These are phyloP conservation scores for Pleurotus djamor DNA, from an alignment of 768 basidiomycete species.

Conservation along the genomic window DNA sequence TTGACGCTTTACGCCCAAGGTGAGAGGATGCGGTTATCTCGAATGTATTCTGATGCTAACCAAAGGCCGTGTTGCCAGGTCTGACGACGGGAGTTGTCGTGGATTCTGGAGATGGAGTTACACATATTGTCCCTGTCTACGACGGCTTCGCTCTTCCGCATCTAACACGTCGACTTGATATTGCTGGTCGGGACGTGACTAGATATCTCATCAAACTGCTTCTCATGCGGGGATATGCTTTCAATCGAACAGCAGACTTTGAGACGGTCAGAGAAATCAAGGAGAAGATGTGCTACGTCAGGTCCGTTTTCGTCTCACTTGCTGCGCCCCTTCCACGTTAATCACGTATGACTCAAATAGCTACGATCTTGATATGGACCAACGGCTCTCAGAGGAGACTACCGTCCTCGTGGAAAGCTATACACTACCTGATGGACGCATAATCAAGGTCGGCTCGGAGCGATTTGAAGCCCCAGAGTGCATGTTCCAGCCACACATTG, in stretches of 20 bases:
- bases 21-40: slow-evolving; percentile 32
- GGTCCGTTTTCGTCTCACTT: slow-evolving; percentile 41
- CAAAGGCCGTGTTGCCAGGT: slow-evolving; percentile 44
- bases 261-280: slow-evolving; percentile 99
- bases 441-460: slow-evolving; percentile 97
- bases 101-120: slow-evolving; percentile 99
- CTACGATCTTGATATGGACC: slow-evolving; percentile 96
- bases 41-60: not conserved
- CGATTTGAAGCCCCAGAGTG: slow-evolving; percentile 99
- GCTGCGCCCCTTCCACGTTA: no score
- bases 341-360: slow-evolving; percentile 30
- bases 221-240: slow-evolving; percentile 99
- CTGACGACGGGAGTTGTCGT: slow-evolving; percentile 98
- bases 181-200: slow-evolving; percentile 97
- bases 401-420: slow-evolving; percentile 96
- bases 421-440: slow-evolving; percentile 95
- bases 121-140: slow-evolving; percentile 98
- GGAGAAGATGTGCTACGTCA: slow-evolving; percentile 98
- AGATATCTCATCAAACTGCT: slow-evolving; percentile 99
- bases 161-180: slow-evolving; percentile 91
- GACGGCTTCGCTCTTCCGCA: slow-evolving; percentile 97
- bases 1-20: slow-evolving; percentile 98
- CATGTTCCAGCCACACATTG: slow-evolving; percentile 99
- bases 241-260: slow-evolving; percentile 99
- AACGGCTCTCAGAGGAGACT: slow-evolving; percentile 91